Base-by-base conservation (phyloP, 352 stramenopile genomes). In the Peronospora tabacina region DNA sequence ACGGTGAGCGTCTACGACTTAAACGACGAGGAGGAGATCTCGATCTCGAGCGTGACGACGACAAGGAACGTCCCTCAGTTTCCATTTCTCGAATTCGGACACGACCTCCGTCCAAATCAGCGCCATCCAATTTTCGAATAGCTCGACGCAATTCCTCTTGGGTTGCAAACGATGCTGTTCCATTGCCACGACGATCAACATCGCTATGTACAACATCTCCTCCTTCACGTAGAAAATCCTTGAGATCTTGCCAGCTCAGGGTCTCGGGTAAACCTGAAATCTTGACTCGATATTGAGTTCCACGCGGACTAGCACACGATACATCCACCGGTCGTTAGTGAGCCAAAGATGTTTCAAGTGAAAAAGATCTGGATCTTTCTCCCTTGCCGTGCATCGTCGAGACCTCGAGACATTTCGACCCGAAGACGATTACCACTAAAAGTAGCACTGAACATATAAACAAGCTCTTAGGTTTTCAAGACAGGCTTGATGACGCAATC, bases 131-230 rank as follows among this genome's bases (percentile, higher is more conserved):
- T 44, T 76, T 82, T 2, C 47, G 47, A 8, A 91, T 72, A 2
- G 72, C 75, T 13, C 64, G 68, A 22, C 68, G 44, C 61, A 89
- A 72, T 39, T 89, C 73, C 12, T 84, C 61, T 1, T 52, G 55
- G 0, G 75, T 81, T n/a, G 66, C 63, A 40, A 91, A 91, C 3
- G 71, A 87, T 1, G 76, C 80, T 11, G 63, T 66, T 5, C 75
- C 80, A 50, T 68, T 75, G 5, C 80, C 80, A 34, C 72, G 69
- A 1, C 70, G 63, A 58, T 91, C 76, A 33, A 89, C 77, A 40
- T 89, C 70, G 6, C 65, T 67, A 47, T 83, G 67, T 15, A 82
- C 63, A 15, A 89, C 77, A 44, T 89, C 80, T 20, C 69, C 75
- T 0, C 65, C 72, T 32, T 67, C 58, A 2, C 64, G 66, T 2